These are phyloP conservation scores for Amphichorda felina DNA, from an alignment of 2,329 filamentous ascomycete species.

Conservation along the genomic window DNA sequence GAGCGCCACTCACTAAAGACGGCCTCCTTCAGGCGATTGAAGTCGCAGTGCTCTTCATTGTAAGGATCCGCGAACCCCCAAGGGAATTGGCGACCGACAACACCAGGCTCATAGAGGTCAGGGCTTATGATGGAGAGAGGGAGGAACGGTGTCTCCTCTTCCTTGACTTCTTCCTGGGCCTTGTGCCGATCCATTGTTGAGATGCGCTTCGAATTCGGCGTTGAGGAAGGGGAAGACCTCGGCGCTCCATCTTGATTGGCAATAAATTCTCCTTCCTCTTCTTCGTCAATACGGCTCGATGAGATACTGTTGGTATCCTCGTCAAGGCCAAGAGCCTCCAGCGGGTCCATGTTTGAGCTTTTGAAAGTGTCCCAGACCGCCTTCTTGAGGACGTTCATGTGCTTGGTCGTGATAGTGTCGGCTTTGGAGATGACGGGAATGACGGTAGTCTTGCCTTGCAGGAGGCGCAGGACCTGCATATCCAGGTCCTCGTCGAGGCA, in stretches of 20 bases:
- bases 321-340: constrained; percentile 75
- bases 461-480: constrained; percentile 73
- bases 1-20: constrained; percentile 90
- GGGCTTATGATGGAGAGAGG: constrained; percentile 91
- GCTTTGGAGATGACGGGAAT: constrained; percentile 95
- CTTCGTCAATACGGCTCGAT: constrained; percentile 41
- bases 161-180: constrained; percentile 30
- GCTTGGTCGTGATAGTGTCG: constrained; percentile 87
- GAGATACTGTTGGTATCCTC: constrained; percentile 48
- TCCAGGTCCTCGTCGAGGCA: constrained; percentile 82
- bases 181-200: constrained; percentile 36
- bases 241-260: too few relatives aligned
- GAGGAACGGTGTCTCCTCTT: constrained; percentile 55
- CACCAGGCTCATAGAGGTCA: constrained; percentile 72
- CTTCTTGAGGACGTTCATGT: constrained; percentile 88
- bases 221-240: constrained; percentile 21
- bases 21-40: constrained; percentile 76
- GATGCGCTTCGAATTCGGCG: constrained; percentile 28
- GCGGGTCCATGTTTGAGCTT: constrained; percentile 72
- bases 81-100: constrained; percentile 78
- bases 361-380: constrained; percentile 83
- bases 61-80: constrained; percentile 97
- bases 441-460: constrained; percentile 89
- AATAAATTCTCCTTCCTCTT: constrained; percentile 34
- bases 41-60: constrained; percentile 87